phyloP scores from a whole-genome alignment of 1,139 yeast genomes.

The Meyerozyma smithsonii region DNA sequence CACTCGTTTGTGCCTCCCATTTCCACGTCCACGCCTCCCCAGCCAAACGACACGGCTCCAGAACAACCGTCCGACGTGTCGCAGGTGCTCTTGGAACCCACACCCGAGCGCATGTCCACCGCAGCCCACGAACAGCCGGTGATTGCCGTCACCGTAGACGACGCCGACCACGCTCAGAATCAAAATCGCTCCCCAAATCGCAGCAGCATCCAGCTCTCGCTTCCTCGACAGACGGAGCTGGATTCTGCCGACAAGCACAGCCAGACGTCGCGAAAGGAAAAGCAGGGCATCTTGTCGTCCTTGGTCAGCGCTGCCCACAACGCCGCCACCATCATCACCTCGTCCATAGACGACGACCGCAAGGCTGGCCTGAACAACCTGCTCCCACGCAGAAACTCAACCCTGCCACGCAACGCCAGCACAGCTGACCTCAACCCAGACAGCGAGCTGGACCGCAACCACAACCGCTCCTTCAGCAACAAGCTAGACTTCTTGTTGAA shows the following conservation, averaged over 20 bases:
- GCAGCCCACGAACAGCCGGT: neutral
- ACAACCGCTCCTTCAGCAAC: slow-evolving; percentile 10
- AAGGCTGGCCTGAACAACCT: slow-evolving; percentile 1
- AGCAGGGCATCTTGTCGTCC: slow-evolving; percentile 19
- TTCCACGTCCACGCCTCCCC: neutral
- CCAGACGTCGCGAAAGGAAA: neutral
- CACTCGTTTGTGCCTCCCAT: neutral
- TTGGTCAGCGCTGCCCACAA: slow-evolving; percentile 29
- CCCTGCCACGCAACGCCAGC: neutral
- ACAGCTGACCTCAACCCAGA: neutral
- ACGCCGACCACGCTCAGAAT: too few species aligned
- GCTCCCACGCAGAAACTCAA: neutral
- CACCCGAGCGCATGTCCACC: neutral
- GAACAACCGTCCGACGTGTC: neutral
- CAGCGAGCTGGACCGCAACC: neutral
- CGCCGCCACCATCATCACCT: slow-evolving; percentile 22
- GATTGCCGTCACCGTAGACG: slow-evolving; percentile 1
- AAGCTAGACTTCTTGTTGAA: slow-evolving; percentile 16
- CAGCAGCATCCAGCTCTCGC: neutral
- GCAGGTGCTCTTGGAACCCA: neutral
- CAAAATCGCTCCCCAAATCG: too few species aligned
- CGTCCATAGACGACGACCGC: slow-evolving; percentile 9
- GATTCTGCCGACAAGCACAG: slow-evolving; percentile 4
- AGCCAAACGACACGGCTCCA: neutral
- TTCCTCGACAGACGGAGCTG: neutral